These are phyloP conservation scores for Schizothecium vesticola DNA, from an alignment of 495 filamentous ascomycete genomes.

Conservation along the genomic window DNA sequence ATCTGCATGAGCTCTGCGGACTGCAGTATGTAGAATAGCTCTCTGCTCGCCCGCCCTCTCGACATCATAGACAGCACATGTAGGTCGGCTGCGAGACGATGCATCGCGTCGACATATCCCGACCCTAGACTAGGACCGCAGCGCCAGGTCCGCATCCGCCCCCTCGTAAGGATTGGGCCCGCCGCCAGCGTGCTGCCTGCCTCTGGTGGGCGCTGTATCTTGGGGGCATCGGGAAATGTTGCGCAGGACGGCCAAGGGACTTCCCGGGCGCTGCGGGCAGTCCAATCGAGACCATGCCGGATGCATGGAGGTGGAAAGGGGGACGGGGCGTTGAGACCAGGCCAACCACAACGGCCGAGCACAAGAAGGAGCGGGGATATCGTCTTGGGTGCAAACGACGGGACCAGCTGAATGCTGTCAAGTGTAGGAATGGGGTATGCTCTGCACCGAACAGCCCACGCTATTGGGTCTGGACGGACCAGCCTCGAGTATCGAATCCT, in stretches of 20 bases:
- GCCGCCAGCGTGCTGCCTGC: neutral
- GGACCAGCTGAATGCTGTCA: neutral
- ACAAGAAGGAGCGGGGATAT: constrained; percentile 13
- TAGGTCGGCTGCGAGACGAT: neutral
- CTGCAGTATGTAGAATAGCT: neutral
- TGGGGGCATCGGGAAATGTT: constrained; percentile 16
- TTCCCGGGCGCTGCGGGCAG: neutral
- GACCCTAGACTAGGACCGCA: neutral
- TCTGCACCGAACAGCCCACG: neutral
- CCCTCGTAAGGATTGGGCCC: neutral
- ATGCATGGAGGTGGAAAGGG: constrained; percentile 20
- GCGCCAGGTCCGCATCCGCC: neutral
- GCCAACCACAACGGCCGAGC: constrained; percentile 17
- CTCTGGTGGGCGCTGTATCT: neutral
- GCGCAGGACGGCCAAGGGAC: constrained; percentile 11
- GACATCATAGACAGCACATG: neutral
- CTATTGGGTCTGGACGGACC: neutral
- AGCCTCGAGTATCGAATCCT: neutral
- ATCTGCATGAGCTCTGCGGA: neutral
- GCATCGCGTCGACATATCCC: neutral
- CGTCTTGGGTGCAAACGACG: constrained; percentile 9
- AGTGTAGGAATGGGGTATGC: too few relatives aligned
- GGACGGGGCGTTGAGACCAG: constrained; percentile 20
- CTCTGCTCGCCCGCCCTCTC: neutral
- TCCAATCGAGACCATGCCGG: constrained; percentile 11